Evolutionary conservation across 495 filamentous ascomycete species (phyloP).

Genomic region (Aspergillus haitiensis): DNA sequence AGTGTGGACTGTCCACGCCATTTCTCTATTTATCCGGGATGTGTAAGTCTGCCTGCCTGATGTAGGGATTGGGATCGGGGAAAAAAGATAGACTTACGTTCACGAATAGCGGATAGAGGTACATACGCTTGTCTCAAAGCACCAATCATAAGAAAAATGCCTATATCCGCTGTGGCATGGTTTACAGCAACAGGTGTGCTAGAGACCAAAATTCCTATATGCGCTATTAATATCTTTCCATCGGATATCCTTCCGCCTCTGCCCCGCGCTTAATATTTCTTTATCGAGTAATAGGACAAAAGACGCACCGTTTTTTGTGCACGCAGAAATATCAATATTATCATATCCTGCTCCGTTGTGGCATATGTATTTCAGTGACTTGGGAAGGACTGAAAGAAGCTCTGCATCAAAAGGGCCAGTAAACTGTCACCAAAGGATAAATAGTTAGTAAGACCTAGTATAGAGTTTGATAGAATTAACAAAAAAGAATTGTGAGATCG

Average conservation of each 20-base stretch:
- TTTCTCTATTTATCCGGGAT: slow-evolving; percentile 32
- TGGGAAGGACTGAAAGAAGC: slow-evolving; percentile 59
- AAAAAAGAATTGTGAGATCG: background rate
- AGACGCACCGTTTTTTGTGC: slow-evolving; percentile 52
- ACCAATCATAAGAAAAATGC: slow-evolving; percentile 70
- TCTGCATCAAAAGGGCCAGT: slow-evolving; percentile 62
- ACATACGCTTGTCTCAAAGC: slow-evolving; percentile 66
- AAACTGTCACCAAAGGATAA: slow-evolving; percentile 33
- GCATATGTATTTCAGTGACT: slow-evolving; percentile 71
- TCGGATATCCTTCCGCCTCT: background rate
- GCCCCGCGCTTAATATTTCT: background rate
- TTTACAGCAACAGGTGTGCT: slow-evolving; percentile 69
- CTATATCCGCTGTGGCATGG: slow-evolving; percentile 68
- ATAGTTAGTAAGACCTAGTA: no score
- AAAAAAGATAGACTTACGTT: slow-evolving; percentile 38
- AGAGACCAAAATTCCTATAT: slow-evolving; percentile 59
- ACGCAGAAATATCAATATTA: slow-evolving; percentile 72
- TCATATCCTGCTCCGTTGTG: slow-evolving; percentile 90
- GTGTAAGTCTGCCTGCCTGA: slow-evolving; percentile 5
- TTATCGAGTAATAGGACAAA: no score
- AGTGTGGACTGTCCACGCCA: slow-evolving; percentile 55
- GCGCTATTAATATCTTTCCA: slow-evolving; percentile 4
- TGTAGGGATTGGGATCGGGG: background rate
- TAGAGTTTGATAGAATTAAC: slow-evolving; percentile 2
- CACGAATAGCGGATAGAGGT: slow-evolving; percentile 59